These are phyloP conservation scores for Cucurbita argyrosperma DNA, from an alignment of 306 rosid genomes.

Conservation along the genomic window DNA sequence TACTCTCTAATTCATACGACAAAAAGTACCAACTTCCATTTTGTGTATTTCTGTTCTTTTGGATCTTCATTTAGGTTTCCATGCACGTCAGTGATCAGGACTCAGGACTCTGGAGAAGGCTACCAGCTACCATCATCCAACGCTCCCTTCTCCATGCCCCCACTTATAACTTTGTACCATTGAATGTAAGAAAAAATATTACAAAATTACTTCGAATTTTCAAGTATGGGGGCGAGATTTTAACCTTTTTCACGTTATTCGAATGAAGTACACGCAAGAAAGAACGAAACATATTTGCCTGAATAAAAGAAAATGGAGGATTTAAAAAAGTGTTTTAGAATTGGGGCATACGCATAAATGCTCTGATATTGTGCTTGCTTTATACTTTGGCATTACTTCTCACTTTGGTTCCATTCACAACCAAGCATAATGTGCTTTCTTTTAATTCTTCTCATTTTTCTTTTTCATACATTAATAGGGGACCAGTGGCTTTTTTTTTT, in stretches of 20 bases:
- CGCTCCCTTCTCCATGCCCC: too few relatives aligned
- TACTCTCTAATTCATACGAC: not conserved
- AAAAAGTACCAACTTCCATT: not conserved
- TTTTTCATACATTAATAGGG: not conserved
- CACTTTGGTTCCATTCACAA: not conserved
- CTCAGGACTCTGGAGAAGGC: too few relatives aligned
- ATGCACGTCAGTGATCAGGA: not conserved
- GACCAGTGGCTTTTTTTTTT: not conserved
- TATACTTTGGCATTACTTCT: constrained; percentile 7
- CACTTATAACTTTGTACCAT: too few relatives aligned
- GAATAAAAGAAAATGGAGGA: not conserved
- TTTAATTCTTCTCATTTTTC: not conserved
- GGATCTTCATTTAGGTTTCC: not conserved
- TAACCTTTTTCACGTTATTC: too few relatives aligned
- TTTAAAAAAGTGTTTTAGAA: not conserved
- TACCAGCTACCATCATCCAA: too few relatives aligned
- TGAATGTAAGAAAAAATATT: too few relatives aligned
- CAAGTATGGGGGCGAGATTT: too few relatives aligned
- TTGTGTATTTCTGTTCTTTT: not conserved
- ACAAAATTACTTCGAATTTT: too few relatives aligned
- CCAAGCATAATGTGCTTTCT: not conserved
- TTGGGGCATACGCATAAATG: not conserved
- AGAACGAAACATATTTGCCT: not conserved
- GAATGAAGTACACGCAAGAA: not conserved
- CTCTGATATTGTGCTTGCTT: not conserved